Base-by-base conservation (phyloP, 108 stramenopile species). In the Licmophora abbreviata region DNA sequence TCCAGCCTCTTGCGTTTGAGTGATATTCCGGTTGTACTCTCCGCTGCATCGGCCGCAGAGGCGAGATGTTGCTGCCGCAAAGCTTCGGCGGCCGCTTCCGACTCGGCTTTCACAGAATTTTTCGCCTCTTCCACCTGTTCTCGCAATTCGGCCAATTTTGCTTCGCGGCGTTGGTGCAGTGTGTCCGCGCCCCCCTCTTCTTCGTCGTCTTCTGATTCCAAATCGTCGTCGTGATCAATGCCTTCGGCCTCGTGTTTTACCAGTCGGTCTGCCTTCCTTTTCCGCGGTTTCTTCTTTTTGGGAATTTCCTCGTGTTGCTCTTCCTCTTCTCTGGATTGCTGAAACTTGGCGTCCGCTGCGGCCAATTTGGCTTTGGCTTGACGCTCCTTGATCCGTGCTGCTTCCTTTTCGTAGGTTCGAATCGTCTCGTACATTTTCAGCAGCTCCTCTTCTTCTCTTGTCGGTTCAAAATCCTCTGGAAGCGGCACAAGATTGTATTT, bases 391-490 rank as follows among this genome's bases (percentile, higher is more conserved):
- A 83, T 27, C 17, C 70, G 60, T 10, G 79, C 60, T 3, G 82
- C 80, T 27, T 81, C 66, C 51, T 68, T 63, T 62, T 85, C 85
- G 51, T 77, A 86, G 0, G 58, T 49, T 44, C 68, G 66, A 20
- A 84, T 63, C 25, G 69, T 70, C 34, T 76, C 80, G 59, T 86
- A 91, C 61, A 83, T 69, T 21, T 77, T 64, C 22, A 91, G 53
- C 26, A 91, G 53, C 17, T 45, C 29, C 15, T 52, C 50, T 51
- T 91, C 88, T 53, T 91, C 62, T 15, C 50, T 28, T 1, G 88
- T 91, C 5, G 77, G 77, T 41, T 62, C 67, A 55, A 86, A 79
- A 42, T 64, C 64, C n/a, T 69, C 51, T 4, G 75, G 77, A 11
- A 82, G 45, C 0, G 55, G 40, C 1, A 29, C 23, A 22, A 78